Base-by-base conservation (phyloP, 2,329 filamentous ascomycete species). In the Xylariaceae sp. region DNA sequence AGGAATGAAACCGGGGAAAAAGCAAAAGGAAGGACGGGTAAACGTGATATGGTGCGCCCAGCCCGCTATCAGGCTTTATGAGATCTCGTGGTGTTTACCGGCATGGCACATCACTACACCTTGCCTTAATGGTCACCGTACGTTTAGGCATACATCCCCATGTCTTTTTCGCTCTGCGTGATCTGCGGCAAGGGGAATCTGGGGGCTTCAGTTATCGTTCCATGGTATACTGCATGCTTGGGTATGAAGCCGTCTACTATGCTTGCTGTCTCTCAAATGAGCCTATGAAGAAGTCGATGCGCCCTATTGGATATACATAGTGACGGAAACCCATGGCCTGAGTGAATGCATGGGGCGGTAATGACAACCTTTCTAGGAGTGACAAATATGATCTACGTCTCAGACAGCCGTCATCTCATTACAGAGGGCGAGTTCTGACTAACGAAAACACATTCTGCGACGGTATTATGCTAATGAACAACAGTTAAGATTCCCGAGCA, bases 51-150 rank as follows among this genome's bases (percentile, higher is more conserved):
- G 26, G 50, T 46, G 41, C 36, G 16, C 24, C 40, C 30, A 46
- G 47, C 21, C 49, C 46, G 46, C 23, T 36, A 57, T 59, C 45
- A 53, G 46, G 43, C 53, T 58, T 56, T 57, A 59, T 61, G 53
- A 37, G 33, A 52, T 47, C 44, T 35, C 54, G 53, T 53, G 39
- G 40, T 44, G 35, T 53, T 48, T 39, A 50, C 53, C 57, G 49
- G 55, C 41, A 61, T 50, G 55, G 51, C 30, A 49, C 16, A 9
- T 44, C 33, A 32, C 15, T 47, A 15, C 45, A 47, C 20, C 4
- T 13, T 21, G 11, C 26, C 23, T 29, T 35, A 10, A 10, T 24
- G 3, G 3, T 7, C 20, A 23, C 6, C 40, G 24, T 41, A 10
- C 20, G 15, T 20, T 42, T 43, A 24, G 15, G 27, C 36, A 24